phyloP scores from a whole-genome alignment of 352 stramenopile genomes.

The Elongisporangium senticosum region DNA sequence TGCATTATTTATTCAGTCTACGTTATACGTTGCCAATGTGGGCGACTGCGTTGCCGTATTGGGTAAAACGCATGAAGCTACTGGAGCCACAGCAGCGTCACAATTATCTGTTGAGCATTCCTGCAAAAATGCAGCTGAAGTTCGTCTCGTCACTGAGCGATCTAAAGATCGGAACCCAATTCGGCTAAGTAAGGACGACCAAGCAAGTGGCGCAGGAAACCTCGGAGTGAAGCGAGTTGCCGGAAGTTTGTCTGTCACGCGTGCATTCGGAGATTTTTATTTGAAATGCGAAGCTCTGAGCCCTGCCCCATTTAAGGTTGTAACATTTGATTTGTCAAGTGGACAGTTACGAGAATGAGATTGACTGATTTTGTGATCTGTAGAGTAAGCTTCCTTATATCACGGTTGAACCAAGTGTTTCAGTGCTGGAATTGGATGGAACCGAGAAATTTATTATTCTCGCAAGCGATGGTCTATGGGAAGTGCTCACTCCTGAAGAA shows the following conservation, averaged over 20 bases:
- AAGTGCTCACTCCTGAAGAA: constrained; percentile 64
- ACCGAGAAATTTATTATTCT: constrained; percentile 69
- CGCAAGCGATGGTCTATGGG: constrained; percentile 81
- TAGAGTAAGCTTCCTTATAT: constrained; percentile 81
- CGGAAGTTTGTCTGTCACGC: constrained; percentile 87
- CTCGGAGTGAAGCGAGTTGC: constrained; percentile 88
- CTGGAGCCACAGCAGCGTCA: constrained; percentile 17
- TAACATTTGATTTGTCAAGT: background rate
- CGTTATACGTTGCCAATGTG: constrained; percentile 87
- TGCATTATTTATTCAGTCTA: constrained; percentile 46
- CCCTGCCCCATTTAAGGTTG: constrained; percentile 87
- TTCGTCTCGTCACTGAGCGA: constrained; percentile 47
- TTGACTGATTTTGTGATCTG: background rate
- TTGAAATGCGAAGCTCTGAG: constrained; percentile 91
- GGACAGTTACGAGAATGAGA: background rate
- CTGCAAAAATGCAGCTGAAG: constrained; percentile 48
- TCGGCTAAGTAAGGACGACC: constrained; percentile 90
- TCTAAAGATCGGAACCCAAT: constrained; percentile 77
- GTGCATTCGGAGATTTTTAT: constrained; percentile 91
- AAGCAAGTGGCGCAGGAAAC: constrained; percentile 53
- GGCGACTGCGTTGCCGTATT: constrained; percentile 89
- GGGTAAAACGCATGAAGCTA: constrained; percentile 44
- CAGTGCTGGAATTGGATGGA: constrained; percentile 36
- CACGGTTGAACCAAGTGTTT: constrained; percentile 60
- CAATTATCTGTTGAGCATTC: constrained; percentile 56